Evolutionary conservation across 352 stramenopile genomes (phyloP).

Genomic region (Pythium plurisporium): DNA sequence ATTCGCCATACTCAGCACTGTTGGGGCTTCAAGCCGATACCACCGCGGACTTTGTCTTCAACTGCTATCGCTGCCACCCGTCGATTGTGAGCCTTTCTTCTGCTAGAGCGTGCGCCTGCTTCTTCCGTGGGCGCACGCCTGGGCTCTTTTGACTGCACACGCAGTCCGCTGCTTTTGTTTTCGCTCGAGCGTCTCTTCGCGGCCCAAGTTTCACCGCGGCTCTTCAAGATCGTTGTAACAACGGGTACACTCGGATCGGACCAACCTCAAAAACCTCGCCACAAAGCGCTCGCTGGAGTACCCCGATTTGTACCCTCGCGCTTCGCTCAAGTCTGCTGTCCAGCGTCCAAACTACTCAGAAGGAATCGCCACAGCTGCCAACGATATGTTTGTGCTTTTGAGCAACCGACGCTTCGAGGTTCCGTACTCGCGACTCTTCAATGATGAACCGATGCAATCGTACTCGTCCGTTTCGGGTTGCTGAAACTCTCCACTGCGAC

Average conservation of each 20-base stretch:
- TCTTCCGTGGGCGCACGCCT: constrained; percentile 11
- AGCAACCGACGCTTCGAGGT: constrained; percentile 2
- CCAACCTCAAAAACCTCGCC: background rate
- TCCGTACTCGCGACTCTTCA: constrained; percentile 13
- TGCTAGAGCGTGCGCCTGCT: constrained; percentile 1
- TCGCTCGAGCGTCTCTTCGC: constrained; percentile 12
- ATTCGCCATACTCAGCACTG: constrained; percentile 46
- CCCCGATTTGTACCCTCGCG: background rate
- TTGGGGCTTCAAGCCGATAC: background rate
- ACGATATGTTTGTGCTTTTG: too few relatives aligned
- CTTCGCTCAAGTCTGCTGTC: too few relatives aligned
- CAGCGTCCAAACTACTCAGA: too few relatives aligned
- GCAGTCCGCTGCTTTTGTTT: background rate
- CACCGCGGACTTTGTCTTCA: too few relatives aligned
- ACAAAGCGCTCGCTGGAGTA: too few relatives aligned
- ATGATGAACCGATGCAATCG: background rate
- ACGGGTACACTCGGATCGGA: background rate
- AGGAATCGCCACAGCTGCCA: too few relatives aligned
- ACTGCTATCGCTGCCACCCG: too few relatives aligned
- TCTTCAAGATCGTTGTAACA: constrained; percentile 14
- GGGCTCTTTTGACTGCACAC: background rate
- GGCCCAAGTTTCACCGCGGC: constrained; percentile 1
- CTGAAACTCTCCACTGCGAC: background rate
- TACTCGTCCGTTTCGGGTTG: background rate
- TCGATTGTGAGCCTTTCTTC: too few relatives aligned